Conservation (phyloP, 768 basidiomycete species). For the Pulveroboletus ravenelii region DNA sequence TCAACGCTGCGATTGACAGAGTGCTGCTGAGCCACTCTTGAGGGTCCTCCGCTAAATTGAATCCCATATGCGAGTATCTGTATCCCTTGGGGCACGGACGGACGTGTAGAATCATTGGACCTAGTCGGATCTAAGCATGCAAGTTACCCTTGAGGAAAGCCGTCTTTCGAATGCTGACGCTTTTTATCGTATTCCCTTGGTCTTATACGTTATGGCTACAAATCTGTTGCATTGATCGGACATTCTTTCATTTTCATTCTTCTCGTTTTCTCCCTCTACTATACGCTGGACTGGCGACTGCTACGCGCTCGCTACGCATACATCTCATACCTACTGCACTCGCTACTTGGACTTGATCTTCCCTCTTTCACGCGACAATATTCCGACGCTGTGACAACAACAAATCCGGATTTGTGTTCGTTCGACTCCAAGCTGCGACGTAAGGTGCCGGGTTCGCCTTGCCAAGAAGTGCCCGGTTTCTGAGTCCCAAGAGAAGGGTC, state of each 20-base stretch:
- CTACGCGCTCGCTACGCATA: not conserved
- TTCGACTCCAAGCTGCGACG: too few relatives aligned
- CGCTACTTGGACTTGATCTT: not conserved
- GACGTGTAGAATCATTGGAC: constrained; percentile 16
- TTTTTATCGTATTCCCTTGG: not conserved
- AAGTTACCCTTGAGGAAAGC: too few relatives aligned
- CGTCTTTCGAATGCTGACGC: constrained; percentile 14
- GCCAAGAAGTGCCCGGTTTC: too few relatives aligned
- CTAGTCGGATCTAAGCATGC: constrained; percentile 17
- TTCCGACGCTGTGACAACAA: constrained; percentile 4
- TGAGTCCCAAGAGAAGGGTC: too few relatives aligned
- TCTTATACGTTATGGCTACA: constrained; percentile 5
- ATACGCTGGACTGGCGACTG: not conserved
- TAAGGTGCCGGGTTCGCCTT: too few relatives aligned
- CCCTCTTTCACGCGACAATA: not conserved
- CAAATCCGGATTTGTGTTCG: not conserved
- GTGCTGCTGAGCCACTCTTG: constrained; percentile 50
- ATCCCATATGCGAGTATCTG: not conserved
- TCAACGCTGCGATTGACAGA: constrained; percentile 77
- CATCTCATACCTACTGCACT: not conserved
- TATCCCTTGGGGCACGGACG: constrained; percentile 1
- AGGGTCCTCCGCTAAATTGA: not conserved
- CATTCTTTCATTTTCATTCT: constrained; percentile 3
- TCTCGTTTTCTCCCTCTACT: not conserved
- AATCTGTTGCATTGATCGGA: constrained; percentile 6